These are phyloP conservation scores for Pseudovirgaria hyperparasitica DNA, from an alignment of 2,329 filamentous ascomycete genomes.

Conservation along the genomic window DNA sequence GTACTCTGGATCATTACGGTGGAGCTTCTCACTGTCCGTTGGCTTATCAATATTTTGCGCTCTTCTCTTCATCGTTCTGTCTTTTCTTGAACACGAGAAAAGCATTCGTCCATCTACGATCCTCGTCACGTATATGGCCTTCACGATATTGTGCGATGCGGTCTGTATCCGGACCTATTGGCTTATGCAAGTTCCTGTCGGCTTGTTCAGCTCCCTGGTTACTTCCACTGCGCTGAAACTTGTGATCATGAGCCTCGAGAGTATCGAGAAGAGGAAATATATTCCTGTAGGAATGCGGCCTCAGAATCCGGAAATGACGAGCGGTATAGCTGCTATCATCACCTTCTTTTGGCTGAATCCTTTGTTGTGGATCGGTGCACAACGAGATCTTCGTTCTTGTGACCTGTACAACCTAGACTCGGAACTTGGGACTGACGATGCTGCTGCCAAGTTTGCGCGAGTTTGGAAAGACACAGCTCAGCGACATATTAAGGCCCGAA, in stretches of 20 bases:
- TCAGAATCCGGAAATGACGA: slow-evolving; percentile 22
- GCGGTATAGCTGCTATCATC: slow-evolving; percentile 22
- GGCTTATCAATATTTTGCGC: too few species aligned
- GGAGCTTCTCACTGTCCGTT: too few species aligned
- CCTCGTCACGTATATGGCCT: slow-evolving; percentile 16
- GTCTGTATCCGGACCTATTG: slow-evolving; percentile 14
- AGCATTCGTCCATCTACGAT: slow-evolving; percentile 14
- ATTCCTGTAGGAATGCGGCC: slow-evolving; percentile 9
- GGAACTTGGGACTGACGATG: slow-evolving; percentile 11
- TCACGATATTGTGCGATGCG: slow-evolving; percentile 14
- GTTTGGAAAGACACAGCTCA: not conserved
- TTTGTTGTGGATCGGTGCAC: slow-evolving; percentile 17
- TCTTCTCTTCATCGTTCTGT: slow-evolving; percentile 10
- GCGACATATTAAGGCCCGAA: not conserved
- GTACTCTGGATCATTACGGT: too few species aligned
- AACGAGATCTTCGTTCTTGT: slow-evolving; percentile 11
- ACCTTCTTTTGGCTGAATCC: slow-evolving; percentile 24
- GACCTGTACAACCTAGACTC: slow-evolving; percentile 14
- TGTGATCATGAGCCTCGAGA: slow-evolving; percentile 14
- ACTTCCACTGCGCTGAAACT: slow-evolving; percentile 10
- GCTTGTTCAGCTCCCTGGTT: not conserved
- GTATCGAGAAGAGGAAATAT: slow-evolving; percentile 13
- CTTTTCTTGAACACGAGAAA: slow-evolving; percentile 14
- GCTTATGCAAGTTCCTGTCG: slow-evolving; percentile 10
- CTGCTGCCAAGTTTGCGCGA: too few species aligned